Base-by-base conservation (phyloP, 805 yeast species). In the Cyberlindnera saturnus region DNA sequence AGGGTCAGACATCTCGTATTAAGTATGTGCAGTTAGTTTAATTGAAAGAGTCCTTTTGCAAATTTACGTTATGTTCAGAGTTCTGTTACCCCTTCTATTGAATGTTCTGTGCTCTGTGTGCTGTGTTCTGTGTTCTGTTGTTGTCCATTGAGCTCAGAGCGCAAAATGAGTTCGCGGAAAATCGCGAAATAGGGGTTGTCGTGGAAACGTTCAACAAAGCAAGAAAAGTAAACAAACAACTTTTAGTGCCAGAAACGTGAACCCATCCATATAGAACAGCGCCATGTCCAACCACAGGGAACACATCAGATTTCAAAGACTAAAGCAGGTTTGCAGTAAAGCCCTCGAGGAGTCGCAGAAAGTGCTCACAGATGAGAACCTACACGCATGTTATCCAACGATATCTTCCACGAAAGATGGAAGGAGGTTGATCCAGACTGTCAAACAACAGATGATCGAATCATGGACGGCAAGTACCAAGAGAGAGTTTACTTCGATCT, bases 281-380 rank as follows among this genome's bases (percentile, higher is more conserved):
- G 28, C 23, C 15, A 36, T 36, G 39, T 28, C 33, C 13, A 16
- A 29, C 26, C 16, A 9, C 8, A n/a, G 14, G 2, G 29, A 36
- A 16, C 41, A 32, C 36, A 45, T 42, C 14, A 59, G 85, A 31
- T 75, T 60, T 47, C 68, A 70, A 30, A 61, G 80, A 32, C 65
- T 79, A n/a, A 55, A 62, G 36, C 62, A 68, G 26, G 76, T 79
- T 19, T 66, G 75, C 38, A 58, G 61, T 2, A 69, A 75, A 43
- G 81, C 84, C 0, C 64, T 79, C 10, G 73, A 71, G 23, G 79
- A 74, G 48, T 69, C 79, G 3, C 71, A 75, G 39, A 70, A 67
- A 46, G 66, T 71, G 19, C 56, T 79, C 23, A 64, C 74, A 4
- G 59, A 66, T 7, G 81, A 75, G 15, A 74, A 73, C 44, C 54